phyloP scores from a whole-genome alignment of 352 stramenopile genomes.

The Globisporangium canariense region DNA sequence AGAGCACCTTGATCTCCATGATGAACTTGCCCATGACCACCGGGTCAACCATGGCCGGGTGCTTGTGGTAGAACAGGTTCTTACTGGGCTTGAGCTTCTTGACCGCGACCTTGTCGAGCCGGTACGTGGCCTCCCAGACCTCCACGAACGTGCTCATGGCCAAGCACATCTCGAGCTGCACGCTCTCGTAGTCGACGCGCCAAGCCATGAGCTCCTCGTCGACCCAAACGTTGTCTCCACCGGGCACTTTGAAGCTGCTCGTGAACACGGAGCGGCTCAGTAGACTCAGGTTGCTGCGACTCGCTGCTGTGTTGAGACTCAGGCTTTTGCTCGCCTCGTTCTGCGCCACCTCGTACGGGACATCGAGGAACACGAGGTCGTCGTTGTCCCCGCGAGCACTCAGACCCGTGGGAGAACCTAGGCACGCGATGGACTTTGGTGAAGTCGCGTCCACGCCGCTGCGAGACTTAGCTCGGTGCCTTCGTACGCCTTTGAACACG shows the following conservation, averaged over 20 bases:
- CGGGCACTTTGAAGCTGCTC: constrained; percentile 9
- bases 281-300: background rate
- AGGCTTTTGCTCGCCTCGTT: constrained; percentile 6
- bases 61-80: constrained; percentile 21
- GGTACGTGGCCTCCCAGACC: constrained; percentile 40
- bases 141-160: constrained; percentile 32
- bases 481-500: constrained; percentile 14
- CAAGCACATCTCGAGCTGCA: constrained; percentile 25
- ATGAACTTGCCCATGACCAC: constrained; percentile 41
- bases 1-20: constrained; percentile 47
- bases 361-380: constrained; percentile 1
- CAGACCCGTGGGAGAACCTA: constrained; percentile 12
- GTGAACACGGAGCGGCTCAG: constrained; percentile 9
- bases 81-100: constrained; percentile 34
- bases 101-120: constrained; percentile 33
- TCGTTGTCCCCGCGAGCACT: constrained; percentile 5
- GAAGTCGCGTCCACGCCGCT: constrained; percentile 3
- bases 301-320: background rate
- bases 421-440: constrained; percentile 13
- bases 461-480: background rate
- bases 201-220: constrained; percentile 38
- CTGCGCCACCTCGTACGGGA: background rate
- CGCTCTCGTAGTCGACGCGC: constrained; percentile 32
- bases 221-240: constrained; percentile 21
- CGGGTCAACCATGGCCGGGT: constrained; percentile 22